Percentiles rank a stretch among this genome's conserved stretches.
Conservation (phyloP, 768 basidiomycete species). For the Tulasnella sp. region DNA sequence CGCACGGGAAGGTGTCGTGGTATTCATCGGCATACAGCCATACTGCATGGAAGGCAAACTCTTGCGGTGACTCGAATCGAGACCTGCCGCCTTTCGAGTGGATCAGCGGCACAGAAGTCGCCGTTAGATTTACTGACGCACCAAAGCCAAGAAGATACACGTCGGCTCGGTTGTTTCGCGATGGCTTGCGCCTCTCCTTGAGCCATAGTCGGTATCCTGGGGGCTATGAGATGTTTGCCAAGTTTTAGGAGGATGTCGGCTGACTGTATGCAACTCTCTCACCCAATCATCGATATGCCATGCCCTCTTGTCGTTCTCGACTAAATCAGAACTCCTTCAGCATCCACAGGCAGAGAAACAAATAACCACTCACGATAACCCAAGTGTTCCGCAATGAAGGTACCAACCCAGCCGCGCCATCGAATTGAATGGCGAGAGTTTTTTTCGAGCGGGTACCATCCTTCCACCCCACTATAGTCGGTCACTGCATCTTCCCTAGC, state of each 20-base stretch:
- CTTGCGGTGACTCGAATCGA: neutral
- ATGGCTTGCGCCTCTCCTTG: neutral
- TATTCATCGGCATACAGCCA: slow-evolving; percentile 10
- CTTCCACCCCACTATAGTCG: neutral
- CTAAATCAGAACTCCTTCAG: too few species aligned
- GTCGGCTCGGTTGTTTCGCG: neutral
- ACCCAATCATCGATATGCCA: slow-evolving; percentile 16
- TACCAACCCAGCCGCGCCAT: slow-evolving; percentile 6
- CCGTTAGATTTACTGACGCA: neutral
- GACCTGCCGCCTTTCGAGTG: neutral
- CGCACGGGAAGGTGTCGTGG: neutral
- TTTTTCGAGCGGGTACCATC: neutral
- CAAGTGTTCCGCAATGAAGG: slow-evolving; percentile 12
- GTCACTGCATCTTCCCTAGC: neutral
- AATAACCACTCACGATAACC: too few species aligned
- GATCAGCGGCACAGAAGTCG: neutral
- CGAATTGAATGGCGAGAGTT: neutral
- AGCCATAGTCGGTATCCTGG: neutral
- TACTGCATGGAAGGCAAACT: slow-evolving; percentile 13
- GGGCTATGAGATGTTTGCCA: neutral
- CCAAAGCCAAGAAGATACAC: slow-evolving; percentile 1
- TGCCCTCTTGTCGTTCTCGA: neutral
- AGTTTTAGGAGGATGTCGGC: neutral
- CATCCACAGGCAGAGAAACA: too few species aligned
- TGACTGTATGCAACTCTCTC: neutral